These are phyloP conservation scores for Trametes sanguinea DNA, from an alignment of 768 basidiomycete genomes.

Conservation along the genomic window DNA sequence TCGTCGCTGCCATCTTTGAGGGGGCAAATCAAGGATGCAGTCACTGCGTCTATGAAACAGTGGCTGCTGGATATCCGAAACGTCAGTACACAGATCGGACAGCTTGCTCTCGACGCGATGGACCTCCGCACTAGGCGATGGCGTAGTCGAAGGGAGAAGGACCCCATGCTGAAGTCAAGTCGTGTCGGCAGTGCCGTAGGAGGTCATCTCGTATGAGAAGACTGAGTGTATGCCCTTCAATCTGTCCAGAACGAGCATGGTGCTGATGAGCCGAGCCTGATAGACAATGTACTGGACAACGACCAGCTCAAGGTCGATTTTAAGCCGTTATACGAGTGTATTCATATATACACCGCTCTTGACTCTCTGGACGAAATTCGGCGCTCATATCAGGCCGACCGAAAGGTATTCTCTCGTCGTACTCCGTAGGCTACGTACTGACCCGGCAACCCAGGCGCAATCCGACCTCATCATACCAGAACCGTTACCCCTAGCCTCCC, in stretches of 20 bases:
- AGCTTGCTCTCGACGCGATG: constrained; percentile 88
- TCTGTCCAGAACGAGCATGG: background rate
- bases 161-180: constrained; percentile 72
- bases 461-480: constrained; percentile 90
- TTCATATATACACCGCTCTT: constrained; percentile 92
- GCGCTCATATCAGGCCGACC: constrained; percentile 93
- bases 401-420: constrained; percentile 62
- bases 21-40: constrained; percentile 86
- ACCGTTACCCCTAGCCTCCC: constrained; percentile 63
- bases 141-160: constrained; percentile 82
- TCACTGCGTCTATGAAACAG: constrained; percentile 92
- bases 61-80: constrained; percentile 97
- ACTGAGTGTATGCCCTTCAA: constrained; percentile 74
- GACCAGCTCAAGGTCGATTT: constrained; percentile 90
- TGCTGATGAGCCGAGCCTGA: background rate
- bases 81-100: constrained; percentile 81
- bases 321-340: constrained; percentile 92
- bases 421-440: background rate
- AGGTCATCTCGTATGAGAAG: constrained; percentile 90
- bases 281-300: constrained; percentile 91
- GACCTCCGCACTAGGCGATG: constrained; percentile 79
- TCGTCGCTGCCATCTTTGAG: constrained; percentile 91
- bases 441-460: constrained; percentile 68
- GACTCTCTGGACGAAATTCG: constrained; percentile 91
- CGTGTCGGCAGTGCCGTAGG: constrained; percentile 92